Evolutionary conservation across 257 asterid genomes (phyloP).

Genomic region (Lycium ferocissimum): DNA sequence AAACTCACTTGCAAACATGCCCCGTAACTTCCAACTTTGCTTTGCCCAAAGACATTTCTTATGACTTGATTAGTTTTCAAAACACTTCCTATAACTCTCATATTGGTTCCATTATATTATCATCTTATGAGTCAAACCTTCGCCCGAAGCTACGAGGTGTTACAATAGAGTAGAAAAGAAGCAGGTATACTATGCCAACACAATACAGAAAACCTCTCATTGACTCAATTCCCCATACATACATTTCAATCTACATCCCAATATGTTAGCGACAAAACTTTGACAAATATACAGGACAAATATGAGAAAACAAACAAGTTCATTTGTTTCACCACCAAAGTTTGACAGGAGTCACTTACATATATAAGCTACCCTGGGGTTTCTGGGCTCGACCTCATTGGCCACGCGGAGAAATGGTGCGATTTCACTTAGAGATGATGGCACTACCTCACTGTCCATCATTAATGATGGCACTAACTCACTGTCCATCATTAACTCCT

Average conservation of each 20-base stretch:
- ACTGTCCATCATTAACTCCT: too few species aligned
- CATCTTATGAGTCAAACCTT: too few species aligned
- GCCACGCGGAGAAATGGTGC: slow-evolving; percentile 99
- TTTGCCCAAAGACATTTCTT: too few species aligned
- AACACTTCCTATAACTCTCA: too few species aligned
- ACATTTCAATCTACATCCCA: slow-evolving; percentile 25
- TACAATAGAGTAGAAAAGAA: too few species aligned
- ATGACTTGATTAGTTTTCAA: too few species aligned
- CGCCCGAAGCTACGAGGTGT: too few species aligned
- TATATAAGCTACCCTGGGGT: slow-evolving; percentile 93
- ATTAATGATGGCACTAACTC: too few species aligned
- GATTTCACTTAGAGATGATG: slow-evolving; percentile 91
- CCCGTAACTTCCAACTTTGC: too few species aligned
- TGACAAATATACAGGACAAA: neutral
- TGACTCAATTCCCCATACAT: neutral
- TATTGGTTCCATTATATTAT: too few species aligned
- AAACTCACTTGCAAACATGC: too few species aligned
- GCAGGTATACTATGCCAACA: neutral
- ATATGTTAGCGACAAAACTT: neutral
- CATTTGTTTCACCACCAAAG: too few species aligned
- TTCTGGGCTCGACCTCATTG: slow-evolving; percentile 90
- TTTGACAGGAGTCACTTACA: slow-evolving; percentile 66
- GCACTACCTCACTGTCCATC: slow-evolving; percentile 99
- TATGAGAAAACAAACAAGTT: slow-evolving; percentile 7
- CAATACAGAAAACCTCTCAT: neutral